These are phyloP conservation scores for Populus simonii DNA, from an alignment of 345 rosid genomes.

Conservation along the genomic window DNA sequence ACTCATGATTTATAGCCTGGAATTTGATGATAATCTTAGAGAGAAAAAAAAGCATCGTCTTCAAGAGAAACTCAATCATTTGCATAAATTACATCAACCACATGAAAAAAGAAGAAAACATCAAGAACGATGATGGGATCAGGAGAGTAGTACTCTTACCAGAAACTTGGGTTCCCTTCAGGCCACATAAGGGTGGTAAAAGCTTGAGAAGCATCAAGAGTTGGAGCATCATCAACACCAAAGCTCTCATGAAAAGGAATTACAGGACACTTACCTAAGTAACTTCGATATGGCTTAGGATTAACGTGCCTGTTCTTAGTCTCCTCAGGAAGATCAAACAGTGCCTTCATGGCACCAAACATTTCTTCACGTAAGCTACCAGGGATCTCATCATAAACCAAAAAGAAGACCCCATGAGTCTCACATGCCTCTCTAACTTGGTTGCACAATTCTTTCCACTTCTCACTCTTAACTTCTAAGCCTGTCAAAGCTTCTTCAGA, in stretches of 20 bases:
- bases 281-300: constrained; percentile 42
- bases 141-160: constrained; percentile 13
- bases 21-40: background rate
- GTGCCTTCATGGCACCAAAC: constrained; percentile 17
- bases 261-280: constrained; percentile 21
- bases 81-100: background rate
- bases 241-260: constrained; percentile 39
- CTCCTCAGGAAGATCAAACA: constrained; percentile 46
- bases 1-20: background rate
- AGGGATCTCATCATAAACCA: constrained; percentile 15
- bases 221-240: constrained; percentile 36
- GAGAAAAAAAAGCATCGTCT: background rate
- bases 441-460: constrained; percentile 21
- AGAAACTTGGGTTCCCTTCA: constrained; percentile 36
- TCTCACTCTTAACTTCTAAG: background rate
- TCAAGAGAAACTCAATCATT: background rate
- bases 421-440: constrained; percentile 44
- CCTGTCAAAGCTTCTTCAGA: constrained; percentile 1
- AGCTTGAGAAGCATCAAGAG: constrained; percentile 10
- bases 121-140: background rate
- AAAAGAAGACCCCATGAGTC: constrained; percentile 36
- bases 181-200: constrained; percentile 53
- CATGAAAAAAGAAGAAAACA: background rate
- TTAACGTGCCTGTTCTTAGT: constrained; percentile 30
- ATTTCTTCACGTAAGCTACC: constrained; percentile 14